Evolutionary conservation across 495 filamentous ascomycete genomes (phyloP).

Genomic region (Talaromyces ruber): DNA sequence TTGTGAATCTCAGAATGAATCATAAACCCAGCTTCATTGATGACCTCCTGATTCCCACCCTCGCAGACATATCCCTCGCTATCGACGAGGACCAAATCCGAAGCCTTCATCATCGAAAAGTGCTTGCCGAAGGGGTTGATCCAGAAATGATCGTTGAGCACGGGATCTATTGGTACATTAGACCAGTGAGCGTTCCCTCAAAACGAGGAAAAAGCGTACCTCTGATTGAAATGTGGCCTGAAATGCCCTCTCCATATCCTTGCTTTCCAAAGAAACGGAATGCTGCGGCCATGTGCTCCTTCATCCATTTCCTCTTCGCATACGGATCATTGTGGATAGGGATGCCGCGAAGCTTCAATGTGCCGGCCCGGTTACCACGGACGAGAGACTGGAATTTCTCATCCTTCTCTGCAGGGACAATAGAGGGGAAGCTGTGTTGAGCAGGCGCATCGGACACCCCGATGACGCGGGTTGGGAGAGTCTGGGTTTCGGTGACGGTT

Average conservation of each 20-base stretch:
- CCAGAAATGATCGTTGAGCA: constrained; percentile 55
- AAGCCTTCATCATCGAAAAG: constrained; percentile 43
- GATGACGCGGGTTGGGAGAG: not conserved
- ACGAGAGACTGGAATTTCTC: constrained; percentile 30
- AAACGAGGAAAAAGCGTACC: constrained; percentile 12
- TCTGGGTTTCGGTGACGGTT: not conserved
- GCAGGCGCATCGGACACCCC: not conserved
- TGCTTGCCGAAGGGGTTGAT: constrained; percentile 57
- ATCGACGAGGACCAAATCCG: constrained; percentile 43
- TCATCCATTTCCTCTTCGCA: constrained; percentile 58
- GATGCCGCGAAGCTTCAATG: constrained; percentile 42
- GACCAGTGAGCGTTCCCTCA: not conserved
- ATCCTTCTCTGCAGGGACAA: constrained; percentile 12
- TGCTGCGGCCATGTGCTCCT: constrained; percentile 64
- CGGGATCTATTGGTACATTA: constrained; percentile 40
- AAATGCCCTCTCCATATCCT: constrained; percentile 64
- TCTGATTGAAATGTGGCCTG: constrained; percentile 52
- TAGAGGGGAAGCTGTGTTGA: not conserved
- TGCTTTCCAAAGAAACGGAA: constrained; percentile 62
- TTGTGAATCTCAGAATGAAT: constrained; percentile 52
- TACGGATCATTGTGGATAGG: constrained; percentile 51
- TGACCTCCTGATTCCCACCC: constrained; percentile 36
- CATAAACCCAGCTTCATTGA: constrained; percentile 62
- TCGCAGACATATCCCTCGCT: constrained; percentile 39
- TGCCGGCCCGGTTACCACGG: constrained; percentile 29